Conservation (phyloP, 345 rosid species). For the Hibiscus tridactylites region DNA sequence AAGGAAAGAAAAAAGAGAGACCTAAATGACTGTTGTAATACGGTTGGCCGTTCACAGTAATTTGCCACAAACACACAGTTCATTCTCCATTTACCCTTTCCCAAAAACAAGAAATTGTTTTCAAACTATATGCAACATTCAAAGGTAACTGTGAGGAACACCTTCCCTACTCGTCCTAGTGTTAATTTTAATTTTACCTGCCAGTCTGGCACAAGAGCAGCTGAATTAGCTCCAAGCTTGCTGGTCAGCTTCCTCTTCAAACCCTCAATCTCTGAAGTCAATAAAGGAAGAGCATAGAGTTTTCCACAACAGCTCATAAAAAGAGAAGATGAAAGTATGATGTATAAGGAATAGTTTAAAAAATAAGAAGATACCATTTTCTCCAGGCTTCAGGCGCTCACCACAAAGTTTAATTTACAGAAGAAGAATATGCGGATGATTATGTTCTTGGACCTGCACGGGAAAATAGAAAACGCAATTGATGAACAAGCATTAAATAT, state of each 20-base stretch:
- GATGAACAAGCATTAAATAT: not conserved
- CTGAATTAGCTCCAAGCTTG: conserved; percentile 88
- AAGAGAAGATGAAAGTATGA: not conserved
- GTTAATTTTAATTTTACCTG: conserved; percentile 42
- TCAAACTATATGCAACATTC: not conserved
- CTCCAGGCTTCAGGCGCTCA: conserved; percentile 92
- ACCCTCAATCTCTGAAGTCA: conserved; percentile 73
- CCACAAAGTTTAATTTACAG: conserved; percentile 98
- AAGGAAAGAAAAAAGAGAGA: not conserved
- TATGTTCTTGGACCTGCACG: conserved; percentile 93
- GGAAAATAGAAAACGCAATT: conserved; percentile 1
- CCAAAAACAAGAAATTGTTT: not conserved
- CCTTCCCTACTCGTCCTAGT: not conserved
- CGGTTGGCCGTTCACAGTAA: too few species aligned
- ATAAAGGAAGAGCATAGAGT: not conserved
- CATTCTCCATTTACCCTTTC: too few species aligned
- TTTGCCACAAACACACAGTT: too few species aligned
- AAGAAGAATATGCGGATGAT: conserved; percentile 93
- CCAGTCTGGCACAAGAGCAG: conserved; percentile 80
- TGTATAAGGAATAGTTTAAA: conserved; percentile 20
- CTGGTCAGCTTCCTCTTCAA: conserved; percentile 88
- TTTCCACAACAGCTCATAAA: not conserved
- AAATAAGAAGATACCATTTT: conserved; percentile 53
- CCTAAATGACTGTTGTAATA: not conserved
- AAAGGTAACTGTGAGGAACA: not conserved